Evolutionary conservation across 345 rosid species (phyloP).

Genomic region (Eucalyptus cloeziana): DNA sequence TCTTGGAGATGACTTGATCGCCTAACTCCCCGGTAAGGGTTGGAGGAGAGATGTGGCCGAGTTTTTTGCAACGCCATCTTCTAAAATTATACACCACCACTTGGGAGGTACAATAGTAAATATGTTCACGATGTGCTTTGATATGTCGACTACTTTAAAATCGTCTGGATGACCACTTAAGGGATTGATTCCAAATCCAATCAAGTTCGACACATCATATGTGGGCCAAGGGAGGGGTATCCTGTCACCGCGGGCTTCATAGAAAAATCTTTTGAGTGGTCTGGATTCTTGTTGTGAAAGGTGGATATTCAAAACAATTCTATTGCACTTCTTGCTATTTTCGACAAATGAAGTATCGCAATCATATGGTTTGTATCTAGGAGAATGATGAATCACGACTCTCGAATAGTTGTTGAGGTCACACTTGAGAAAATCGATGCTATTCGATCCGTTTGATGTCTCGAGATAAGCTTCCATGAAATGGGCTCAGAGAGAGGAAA

Average conservation of each 20-base stretch:
- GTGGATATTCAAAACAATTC: background rate
- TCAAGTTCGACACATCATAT: background rate
- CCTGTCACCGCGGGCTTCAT: background rate
- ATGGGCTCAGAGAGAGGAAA: background rate
- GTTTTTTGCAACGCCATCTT: background rate
- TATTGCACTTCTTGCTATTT: background rate
- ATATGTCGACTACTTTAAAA: background rate
- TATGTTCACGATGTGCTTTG: too few species aligned
- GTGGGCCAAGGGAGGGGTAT: background rate
- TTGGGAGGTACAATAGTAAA: background rate
- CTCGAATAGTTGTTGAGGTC: background rate
- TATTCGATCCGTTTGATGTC: background rate
- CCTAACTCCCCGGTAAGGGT: background rate
- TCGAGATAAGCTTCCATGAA: background rate
- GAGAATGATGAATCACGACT: background rate
- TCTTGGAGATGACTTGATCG: background rate
- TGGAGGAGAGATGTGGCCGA: background rate
- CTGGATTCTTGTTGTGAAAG: background rate
- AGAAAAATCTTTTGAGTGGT: background rate
- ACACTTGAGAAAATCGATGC: background rate
- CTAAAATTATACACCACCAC: background rate
- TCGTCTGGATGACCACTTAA: background rate
- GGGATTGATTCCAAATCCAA: background rate
- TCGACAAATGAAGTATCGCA: background rate
- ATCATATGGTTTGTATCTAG: background rate